Evolutionary conservation across 2,329 filamentous ascomycete genomes (phyloP), one percentile per base, ranked within the genome.

Genomic region (Mollisia scopiformis): DNA sequence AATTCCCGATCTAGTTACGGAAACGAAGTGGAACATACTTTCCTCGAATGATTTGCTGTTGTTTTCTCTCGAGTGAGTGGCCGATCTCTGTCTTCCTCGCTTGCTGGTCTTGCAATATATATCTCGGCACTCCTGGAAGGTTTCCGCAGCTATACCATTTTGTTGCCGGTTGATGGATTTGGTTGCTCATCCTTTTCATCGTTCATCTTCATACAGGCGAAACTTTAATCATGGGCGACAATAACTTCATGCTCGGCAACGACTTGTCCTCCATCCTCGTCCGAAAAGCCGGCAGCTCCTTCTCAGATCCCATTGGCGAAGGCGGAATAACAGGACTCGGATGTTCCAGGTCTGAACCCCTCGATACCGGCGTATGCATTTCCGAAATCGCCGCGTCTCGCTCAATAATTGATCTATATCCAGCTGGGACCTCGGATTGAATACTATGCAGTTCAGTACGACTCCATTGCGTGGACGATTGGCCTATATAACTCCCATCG

Each of bases 401-500:
- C 11, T 16, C 43, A 27, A 13, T 25, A 28, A 13, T 5, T 5
- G 43, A 27, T 41, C 16, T n/a, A 2, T 41, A n/a, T n/a, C 8
- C 37, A 47, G 10, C 19, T 19, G 43, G 31, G 30, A 23, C 19
- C 19, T 13, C 49, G 3, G 28, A 13, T 6, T 30, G 33, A n/a
- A 28, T 52, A 14, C 49, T 52, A 2, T 37, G 28, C 3, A 23
- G 14, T 16, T 53, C 50, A 37, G 6, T 39, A 5, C 35, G 10
- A 27, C 31, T 37, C 50, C 50, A 37, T n/a, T n/a, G n/a, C n/a
- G n/a, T n/a, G n/a, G n/a, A n/a, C 7, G 51, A 41, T 6, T 27
- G 21, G 43, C 43, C 43, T 23, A 54, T 27, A 54, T 54, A 54
- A n/a, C 51, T 41, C 19, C 31, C 51, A 28, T 54, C 51, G 27